Evolutionary conservation across 2,329 filamentous ascomycete species (phyloP), one percentile per base, ranked within the genome.

Genomic region (Fusarium sterilihyphosum): DNA sequence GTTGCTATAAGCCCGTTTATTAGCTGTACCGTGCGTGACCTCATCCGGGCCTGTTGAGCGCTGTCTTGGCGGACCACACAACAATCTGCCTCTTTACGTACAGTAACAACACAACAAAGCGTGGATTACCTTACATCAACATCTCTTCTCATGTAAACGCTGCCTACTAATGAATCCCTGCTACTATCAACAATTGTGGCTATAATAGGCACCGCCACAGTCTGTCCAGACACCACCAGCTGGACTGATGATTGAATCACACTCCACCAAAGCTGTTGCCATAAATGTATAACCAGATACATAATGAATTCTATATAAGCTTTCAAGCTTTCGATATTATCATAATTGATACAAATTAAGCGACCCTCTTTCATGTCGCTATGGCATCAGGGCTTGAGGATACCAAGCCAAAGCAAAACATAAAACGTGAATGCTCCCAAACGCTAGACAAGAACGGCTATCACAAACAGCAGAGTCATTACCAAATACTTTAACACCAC

Each of bases 11-110:
- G 63, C 54, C 61, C 57, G 57, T 68, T 69, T 70, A 33, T 69
- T 70, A 33, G 67, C 52, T 73, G 57, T 70, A 67, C 76, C 71
- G 69, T 78, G 76, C 74, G 73, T 78, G 76, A 77, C 73, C 78
- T 79, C 77, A 74, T 73, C 58, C 53, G 71, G 65, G 67, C 68
- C 65, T 67, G 61, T 61, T 70, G 60, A 41, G 69, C 40, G 49
- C 61, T 68, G 68, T 61, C 77, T 76, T 74, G 74, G 73, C 67
- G 57, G 50, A 57, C 72, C 68, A 70, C 57, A 60, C 61, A 67
- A 40, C 52, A 65, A 75, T 12, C 24, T 35, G 14, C 14, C 33
- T 35, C 14, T 8, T 35, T 35, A 35, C 33, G 33, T 20, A 29
- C 53, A 65, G 50, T 40, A 22, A 61, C 40, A 60, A 44, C 26